These are phyloP conservation scores for Phytophthora hibernalis DNA, from an alignment of 352 stramenopile genomes.

Conservation along the genomic window DNA sequence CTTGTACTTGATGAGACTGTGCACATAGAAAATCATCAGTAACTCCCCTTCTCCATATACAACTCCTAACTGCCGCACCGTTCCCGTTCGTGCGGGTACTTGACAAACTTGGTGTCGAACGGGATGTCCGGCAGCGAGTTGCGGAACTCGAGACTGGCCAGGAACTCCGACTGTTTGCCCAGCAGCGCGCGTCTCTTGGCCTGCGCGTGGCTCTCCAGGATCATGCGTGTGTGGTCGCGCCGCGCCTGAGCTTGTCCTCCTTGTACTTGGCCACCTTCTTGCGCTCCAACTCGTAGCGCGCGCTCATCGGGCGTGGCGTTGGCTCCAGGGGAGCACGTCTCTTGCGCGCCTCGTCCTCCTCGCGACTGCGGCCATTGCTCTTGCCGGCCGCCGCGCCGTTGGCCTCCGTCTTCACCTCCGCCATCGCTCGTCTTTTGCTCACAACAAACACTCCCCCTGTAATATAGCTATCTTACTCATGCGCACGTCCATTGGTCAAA, in stretches of 20 bases:
- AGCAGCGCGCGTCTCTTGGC: conserved; percentile 81
- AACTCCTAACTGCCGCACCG: conserved; percentile 41
- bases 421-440: conserved; percentile 21
- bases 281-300: conserved; percentile 85
- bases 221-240: conserved; percentile 88
- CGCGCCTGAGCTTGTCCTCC: conserved; percentile 88
- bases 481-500: too few relatives aligned
- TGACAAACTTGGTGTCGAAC: conserved; percentile 89
- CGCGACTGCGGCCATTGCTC: conserved; percentile 34
- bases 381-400: conserved; percentile 26
- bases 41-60: neutral
- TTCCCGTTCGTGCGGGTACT: conserved; percentile 82
- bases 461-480: too few relatives aligned
- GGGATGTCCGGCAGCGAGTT: conserved; percentile 83
- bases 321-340: conserved; percentile 58
- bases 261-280: conserved; percentile 92
- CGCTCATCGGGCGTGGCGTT: conserved; percentile 72
- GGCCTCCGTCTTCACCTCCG: conserved; percentile 33
- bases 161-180: conserved; percentile 87
- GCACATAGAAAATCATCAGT: conserved; percentile 6
- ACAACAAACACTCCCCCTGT: too few relatives aligned
- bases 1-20: conserved; percentile 89
- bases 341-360: conserved; percentile 44
- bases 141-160: conserved; percentile 83
- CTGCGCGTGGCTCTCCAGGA: conserved; percentile 87